Base-by-base conservation (phyloP, 2,329 filamentous ascomycete genomes). In the Ceratocystis papillata region DNA sequence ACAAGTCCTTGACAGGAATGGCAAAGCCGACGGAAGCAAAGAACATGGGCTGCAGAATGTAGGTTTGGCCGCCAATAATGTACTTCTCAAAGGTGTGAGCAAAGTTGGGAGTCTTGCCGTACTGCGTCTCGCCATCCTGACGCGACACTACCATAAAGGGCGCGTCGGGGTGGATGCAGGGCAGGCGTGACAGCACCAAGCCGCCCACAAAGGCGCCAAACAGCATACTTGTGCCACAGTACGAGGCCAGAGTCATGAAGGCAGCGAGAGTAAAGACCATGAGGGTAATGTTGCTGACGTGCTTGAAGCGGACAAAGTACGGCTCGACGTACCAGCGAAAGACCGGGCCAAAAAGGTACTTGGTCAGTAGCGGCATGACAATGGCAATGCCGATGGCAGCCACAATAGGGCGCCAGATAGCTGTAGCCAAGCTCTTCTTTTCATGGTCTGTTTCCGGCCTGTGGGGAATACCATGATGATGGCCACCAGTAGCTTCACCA, bases 11-110 rank as follows among this genome's bases (percentile, higher is more conserved):
- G 62, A 85, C 82, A 0, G 83, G 83, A 8, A 86, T 83, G 1
- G 83, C 80, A 69, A 86, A 85, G 12, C 83, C 83, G 65, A 86
- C 81, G 0, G 76, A 72, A 65, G 77, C 82, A 70, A 86, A 86
- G 73, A 86, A 85, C 53, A 85, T 75, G 0, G 83, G 83, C 62
- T 79, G 79, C 3, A 85, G 71, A 3, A 85, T 77, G 25, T 74
- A 74, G 1, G 77, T 72, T 66, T 75, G 75, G 15, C 74, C 71
- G 10, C 71, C 75, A 0, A 74, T 63, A 0, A 76, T 69, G 64
- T 77, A 77, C 8, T 69, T 68, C 64, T 76, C 75, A 65, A 76
- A 77, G 0, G 75, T 76, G 64, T 76, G 74, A 0, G 74, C 70
- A 61, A 77, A 77, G 0, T 72, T 75, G 2, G 75, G 76, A 5